Evolutionary conservation across 73 alveolate species (phyloP), one percentile per base, ranked within the genome.

Genomic region (Durusdinium trenchii): DNA sequence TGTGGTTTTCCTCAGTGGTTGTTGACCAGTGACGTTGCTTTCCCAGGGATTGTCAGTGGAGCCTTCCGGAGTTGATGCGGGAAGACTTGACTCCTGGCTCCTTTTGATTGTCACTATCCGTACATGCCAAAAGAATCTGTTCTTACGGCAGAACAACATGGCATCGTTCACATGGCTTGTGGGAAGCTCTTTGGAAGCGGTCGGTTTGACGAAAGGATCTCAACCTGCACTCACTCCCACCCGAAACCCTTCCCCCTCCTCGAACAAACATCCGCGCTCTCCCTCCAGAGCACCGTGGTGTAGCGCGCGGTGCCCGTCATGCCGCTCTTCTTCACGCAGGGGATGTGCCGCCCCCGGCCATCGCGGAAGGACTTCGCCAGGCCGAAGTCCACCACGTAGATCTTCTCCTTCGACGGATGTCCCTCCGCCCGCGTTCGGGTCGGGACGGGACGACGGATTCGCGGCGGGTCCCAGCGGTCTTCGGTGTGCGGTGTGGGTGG

Each of bases 291-390:
- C 30, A 91, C 86, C 23, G 99, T 85, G 47, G 99, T 99, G 91
- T 99, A 99, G 36, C 99, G 86, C 48, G 99, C 99, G 12, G 99
- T 99, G 26, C 99, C 99, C 69, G 99, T 99, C 76, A 99, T 94
- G 98, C 95, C 96, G n/a, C 99, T 99, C 92, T 97, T 96, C 84
- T 99, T 99, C 69, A 94, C 97, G 45, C 82, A 96, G 51, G 99
- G 99, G 45, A 99, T 99, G 98, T 99, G 99, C 84, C 95, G 99
- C 86, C 95, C 98, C 28, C 99, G 35, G 18, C 32, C 83, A 12
- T 42, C 86, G 73, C 99, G 79, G 99, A 82, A 99, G 95, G 95
- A 95, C 97, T 95, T 99, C 62, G 99, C 99, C 79, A 99, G 95
- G 18, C 99, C 99, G 94, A 99, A 99, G 91, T 99, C 99, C 28